Evolutionary conservation across 2,329 filamentous ascomycete species (phyloP).

Genomic region (Polychaeton citri): DNA sequence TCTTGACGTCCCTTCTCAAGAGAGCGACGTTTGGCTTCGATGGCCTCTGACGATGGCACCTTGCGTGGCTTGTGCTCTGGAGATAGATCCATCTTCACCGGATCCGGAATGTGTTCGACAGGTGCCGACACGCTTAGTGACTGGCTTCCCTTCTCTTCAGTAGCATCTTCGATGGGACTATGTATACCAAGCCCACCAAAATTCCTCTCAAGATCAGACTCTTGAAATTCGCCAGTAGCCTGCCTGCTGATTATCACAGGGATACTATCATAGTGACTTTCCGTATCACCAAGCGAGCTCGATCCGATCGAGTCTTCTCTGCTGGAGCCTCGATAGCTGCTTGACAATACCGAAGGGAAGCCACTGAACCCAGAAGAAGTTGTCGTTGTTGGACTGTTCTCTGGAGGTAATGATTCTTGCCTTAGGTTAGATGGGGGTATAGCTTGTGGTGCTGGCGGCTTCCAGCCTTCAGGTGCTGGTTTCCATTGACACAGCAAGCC

Average conservation of each 20-base stretch:
- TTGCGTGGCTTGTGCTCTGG: slow-evolving; percentile 33
- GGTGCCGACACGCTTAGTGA: slow-evolving; percentile 45
- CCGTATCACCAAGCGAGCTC: slow-evolving; percentile 75
- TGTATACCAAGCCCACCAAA: slow-evolving; percentile 59
- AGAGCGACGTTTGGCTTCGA: slow-evolving; percentile 60
- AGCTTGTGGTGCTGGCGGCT: slow-evolving; percentile 25
- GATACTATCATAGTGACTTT: slow-evolving; percentile 67
- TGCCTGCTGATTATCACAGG: slow-evolving; percentile 64
- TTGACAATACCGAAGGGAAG: slow-evolving; percentile 46
- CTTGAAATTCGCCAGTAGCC: slow-evolving; percentile 60
- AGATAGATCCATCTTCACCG: slow-evolving; percentile 25
- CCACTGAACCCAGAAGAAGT: slow-evolving; percentile 58
- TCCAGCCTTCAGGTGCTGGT: slow-evolving; percentile 52
- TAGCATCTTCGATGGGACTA: slow-evolving; percentile 2
- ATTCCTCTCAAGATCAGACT: slow-evolving; percentile 35
- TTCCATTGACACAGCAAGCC: slow-evolving; percentile 89
- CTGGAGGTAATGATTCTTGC: slow-evolving; percentile 48
- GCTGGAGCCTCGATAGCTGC: slow-evolving; percentile 66
- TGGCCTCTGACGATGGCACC: slow-evolving; percentile 58
- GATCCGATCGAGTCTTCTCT: slow-evolving; percentile 81
- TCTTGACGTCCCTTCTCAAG: slow-evolving; percentile 58
- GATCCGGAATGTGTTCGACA: slow-evolving; percentile 22
- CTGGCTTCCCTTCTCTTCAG: slow-evolving; percentile 4
- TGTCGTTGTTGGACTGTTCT: slow-evolving; percentile 73
- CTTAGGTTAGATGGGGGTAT: slow-evolving; percentile 51